Evolutionary conservation across 208 protist species (phyloP).

Genomic region (Trypanosoma vivax): DNA sequence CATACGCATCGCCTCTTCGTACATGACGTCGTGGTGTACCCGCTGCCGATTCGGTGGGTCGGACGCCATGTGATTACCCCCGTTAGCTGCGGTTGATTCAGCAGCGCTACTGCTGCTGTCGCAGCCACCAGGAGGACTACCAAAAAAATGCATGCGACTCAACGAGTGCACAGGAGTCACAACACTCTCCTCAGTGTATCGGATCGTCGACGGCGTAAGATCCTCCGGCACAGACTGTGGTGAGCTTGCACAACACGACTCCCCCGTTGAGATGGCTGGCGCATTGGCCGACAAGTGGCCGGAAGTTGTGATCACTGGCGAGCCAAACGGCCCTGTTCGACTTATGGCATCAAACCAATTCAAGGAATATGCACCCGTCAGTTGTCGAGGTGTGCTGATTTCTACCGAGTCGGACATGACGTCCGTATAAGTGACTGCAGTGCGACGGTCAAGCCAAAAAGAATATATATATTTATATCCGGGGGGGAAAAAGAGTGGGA

Average conservation of each 20-base stretch:
- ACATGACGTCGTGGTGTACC: slow-evolving; percentile 20
- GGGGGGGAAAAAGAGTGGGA: neutral
- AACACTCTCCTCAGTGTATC: slow-evolving; percentile 17
- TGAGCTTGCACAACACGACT: too few relatives aligned
- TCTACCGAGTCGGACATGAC: slow-evolving; percentile 18
- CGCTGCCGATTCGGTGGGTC: neutral
- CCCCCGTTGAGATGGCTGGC: neutral
- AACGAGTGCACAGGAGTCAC: neutral
- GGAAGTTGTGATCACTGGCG: neutral
- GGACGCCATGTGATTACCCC: too few relatives aligned
- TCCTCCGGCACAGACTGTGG: too few relatives aligned
- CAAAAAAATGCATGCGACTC: neutral
- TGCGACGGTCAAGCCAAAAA: neutral
- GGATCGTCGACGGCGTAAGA: slow-evolving; percentile 15
- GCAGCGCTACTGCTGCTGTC: neutral
- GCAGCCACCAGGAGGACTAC: neutral
- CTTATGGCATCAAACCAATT: slow-evolving; percentile 21
- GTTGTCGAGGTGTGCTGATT: neutral
- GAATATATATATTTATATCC: neutral
- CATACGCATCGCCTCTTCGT: slow-evolving; percentile 65
- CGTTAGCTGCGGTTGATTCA: neutral
- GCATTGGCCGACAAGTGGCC: neutral
- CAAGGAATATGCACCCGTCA: neutral
- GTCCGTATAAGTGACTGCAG: neutral
- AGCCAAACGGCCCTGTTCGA: neutral